Conservation (phyloP, 2,329 filamentous ascomycete species). For the Pseudogymnoascus pannorum region DNA sequence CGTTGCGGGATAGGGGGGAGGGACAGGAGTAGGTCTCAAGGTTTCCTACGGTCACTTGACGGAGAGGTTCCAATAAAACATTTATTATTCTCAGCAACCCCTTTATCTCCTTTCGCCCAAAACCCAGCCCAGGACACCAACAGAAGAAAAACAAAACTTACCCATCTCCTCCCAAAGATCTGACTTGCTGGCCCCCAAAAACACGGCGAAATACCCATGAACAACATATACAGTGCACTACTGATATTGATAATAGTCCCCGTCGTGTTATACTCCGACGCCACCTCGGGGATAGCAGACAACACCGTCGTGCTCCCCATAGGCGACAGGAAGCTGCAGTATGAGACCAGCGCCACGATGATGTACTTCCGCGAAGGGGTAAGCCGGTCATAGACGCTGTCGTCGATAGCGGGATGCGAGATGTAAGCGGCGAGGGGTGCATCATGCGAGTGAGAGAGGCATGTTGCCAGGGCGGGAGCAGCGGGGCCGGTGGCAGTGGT, state of each 20-base stretch:
- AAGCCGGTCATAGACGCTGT: constrained; percentile 59
- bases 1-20: background rate
- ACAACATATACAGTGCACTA: constrained; percentile 68
- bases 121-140: background rate
- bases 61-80: background rate
- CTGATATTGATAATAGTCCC: constrained; percentile 64
- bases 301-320: constrained; percentile 68
- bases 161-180: constrained; percentile 51
- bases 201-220: constrained; percentile 64
- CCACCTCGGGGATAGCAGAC: constrained; percentile 67
- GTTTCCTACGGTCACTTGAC: background rate
- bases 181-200: constrained; percentile 68
- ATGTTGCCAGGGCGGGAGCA: background rate
- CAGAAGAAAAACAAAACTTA: constrained; percentile 30
- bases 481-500: background rate
- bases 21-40: background rate
- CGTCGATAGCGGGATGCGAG: constrained; percentile 30
- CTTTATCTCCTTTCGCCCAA: background rate
- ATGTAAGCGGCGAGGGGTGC: constrained; percentile 23
- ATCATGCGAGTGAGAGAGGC: background rate
- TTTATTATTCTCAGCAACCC: background rate
- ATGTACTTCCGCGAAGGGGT: constrained; percentile 53
- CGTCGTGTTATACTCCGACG: constrained; percentile 54
- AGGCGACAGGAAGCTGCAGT: constrained; percentile 69
- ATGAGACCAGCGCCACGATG: constrained; percentile 63